Conservation (phyloP, 495 filamentous ascomycete genomes). For the Penicillium silybi region DNA sequence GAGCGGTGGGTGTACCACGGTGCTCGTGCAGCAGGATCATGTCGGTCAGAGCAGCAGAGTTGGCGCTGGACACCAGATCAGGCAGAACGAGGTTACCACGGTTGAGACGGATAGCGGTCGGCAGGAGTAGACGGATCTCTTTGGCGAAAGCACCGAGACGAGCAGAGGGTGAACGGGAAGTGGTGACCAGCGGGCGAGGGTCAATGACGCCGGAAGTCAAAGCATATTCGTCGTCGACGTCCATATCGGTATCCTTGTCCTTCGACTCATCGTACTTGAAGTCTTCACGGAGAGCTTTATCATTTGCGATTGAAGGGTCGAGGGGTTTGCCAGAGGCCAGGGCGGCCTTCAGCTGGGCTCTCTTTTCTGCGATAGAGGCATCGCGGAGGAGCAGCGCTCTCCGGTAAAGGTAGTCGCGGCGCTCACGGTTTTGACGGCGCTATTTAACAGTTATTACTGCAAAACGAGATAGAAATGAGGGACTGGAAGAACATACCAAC, state of each 20-base stretch:
- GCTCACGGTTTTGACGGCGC: constrained; percentile 74
- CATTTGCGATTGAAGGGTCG: constrained; percentile 82
- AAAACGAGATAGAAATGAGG: not conserved
- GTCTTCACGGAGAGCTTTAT: constrained; percentile 78
- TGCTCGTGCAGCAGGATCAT: constrained; percentile 90
- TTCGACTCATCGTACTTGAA: constrained; percentile 91
- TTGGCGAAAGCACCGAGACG: constrained; percentile 89
- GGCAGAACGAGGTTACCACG: constrained; percentile 85
- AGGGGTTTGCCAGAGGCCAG: constrained; percentile 83
- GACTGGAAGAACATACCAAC: constrained; percentile 43
- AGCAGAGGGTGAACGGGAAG: constrained; percentile 80
- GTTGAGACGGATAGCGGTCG: constrained; percentile 86
- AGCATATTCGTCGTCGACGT: constrained; percentile 94
- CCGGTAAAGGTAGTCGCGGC: constrained; percentile 94
- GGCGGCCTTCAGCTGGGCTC: constrained; percentile 78
- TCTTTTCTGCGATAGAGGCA: constrained; percentile 88
- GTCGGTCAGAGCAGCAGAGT: constrained; percentile 73
- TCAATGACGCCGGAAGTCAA: constrained; percentile 81
- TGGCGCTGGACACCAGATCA: constrained; percentile 76
- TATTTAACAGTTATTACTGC: constrained; percentile 20
- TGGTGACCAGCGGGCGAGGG: constrained; percentile 87
- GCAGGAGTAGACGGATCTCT: constrained; percentile 86
- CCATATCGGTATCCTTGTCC: constrained; percentile 44
- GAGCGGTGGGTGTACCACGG: constrained; percentile 83
- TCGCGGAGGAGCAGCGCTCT: constrained; percentile 74